Evolutionary conservation across 768 basidiomycete species (phyloP).

Genomic region (Hygrophoropsis aurantiaca): DNA sequence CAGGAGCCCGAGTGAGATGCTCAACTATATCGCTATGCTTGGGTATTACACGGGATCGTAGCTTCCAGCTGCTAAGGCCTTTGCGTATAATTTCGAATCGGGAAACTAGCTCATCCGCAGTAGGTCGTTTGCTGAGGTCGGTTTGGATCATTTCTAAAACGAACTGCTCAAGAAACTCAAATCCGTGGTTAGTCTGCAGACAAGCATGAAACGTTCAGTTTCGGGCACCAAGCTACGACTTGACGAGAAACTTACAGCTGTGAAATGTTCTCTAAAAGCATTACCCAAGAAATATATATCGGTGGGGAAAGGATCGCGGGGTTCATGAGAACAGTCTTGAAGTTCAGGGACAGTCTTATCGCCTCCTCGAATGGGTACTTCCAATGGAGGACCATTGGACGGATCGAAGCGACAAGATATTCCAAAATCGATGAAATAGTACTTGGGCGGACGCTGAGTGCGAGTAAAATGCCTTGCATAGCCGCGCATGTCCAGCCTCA

Average conservation of each 20-base stretch:
- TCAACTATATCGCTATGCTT: too few relatives aligned
- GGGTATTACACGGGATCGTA: too few relatives aligned
- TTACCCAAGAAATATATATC: slow-evolving; percentile 48
- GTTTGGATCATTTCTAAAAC: too few relatives aligned
- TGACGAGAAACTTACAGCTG: slow-evolving; percentile 20
- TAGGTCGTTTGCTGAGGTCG: too few relatives aligned
- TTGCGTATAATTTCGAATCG: too few relatives aligned
- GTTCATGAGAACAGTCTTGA: slow-evolving; percentile 16
- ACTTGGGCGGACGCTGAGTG: slow-evolving; percentile 27
- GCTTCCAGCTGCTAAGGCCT: too few relatives aligned
- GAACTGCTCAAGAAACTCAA: slow-evolving; percentile 23
- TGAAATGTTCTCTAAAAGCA: slow-evolving; percentile 31
- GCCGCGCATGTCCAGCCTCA: slow-evolving; percentile 18
- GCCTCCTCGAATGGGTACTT: slow-evolving; percentile 34
- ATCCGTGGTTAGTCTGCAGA: slow-evolving; percentile 6
- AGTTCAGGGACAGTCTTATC: slow-evolving; percentile 45
- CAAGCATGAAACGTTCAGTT: not conserved
- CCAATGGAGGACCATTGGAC: slow-evolving; percentile 19
- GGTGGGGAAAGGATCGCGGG: slow-evolving; percentile 39
- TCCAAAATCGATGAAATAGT: slow-evolving; percentile 38
- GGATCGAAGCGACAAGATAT: slow-evolving; percentile 31
- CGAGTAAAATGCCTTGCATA: slow-evolving; percentile 25
- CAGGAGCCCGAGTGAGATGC: too few relatives aligned
- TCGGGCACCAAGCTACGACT: not conserved
- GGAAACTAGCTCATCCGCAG: too few relatives aligned